phyloP scores from a whole-genome alignment of 2,329 filamentous ascomycete genomes.

The Podosphaera xanthii region DNA sequence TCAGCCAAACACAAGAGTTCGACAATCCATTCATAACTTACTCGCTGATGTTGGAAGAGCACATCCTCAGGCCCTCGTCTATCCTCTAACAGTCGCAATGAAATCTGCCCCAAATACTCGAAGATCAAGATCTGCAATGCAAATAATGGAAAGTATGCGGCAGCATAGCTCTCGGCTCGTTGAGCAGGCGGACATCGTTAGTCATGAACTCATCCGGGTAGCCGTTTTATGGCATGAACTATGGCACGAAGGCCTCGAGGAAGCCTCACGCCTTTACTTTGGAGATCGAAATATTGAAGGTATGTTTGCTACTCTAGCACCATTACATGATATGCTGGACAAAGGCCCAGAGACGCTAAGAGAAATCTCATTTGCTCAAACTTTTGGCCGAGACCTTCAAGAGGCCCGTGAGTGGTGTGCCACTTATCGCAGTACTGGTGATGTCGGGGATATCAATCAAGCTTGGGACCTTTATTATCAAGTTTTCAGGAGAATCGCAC shows the following conservation, averaged over 20 bases:
- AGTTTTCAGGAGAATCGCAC: slow-evolving; percentile 84
- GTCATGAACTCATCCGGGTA: slow-evolving; percentile 87
- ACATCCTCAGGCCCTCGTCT: slow-evolving; percentile 90
- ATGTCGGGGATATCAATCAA: slow-evolving; percentile 86
- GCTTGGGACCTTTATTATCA: slow-evolving; percentile 99
- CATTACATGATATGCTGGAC: slow-evolving; percentile 78
- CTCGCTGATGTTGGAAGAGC: slow-evolving; percentile 80
- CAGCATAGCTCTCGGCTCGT: slow-evolving; percentile 83
- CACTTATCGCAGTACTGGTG: slow-evolving; percentile 69
- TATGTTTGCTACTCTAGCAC: slow-evolving; percentile 81
- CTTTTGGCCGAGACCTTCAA: slow-evolving; percentile 82
- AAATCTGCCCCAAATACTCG: slow-evolving; percentile 69
- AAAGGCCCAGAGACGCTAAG: slow-evolving; percentile 77
- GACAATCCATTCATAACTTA: slow-evolving; percentile 76
- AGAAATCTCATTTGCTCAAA: slow-evolving; percentile 93
- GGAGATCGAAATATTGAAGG: slow-evolving; percentile 93
- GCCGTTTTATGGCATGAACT: slow-evolving; percentile 96
- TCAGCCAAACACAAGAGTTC: slow-evolving; percentile 72
- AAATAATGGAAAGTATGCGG: slow-evolving; percentile 96
- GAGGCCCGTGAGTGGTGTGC: slow-evolving; percentile 94
- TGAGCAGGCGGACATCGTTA: slow-evolving; percentile 85
- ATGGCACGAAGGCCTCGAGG: slow-evolving; percentile 95
- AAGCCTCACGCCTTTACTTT: slow-evolving; percentile 90
- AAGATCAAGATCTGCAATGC: slow-evolving; percentile 65
- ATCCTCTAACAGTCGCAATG: slow-evolving; percentile 91